Percentiles rank a stretch among this genome's conserved stretches.
phyloP scores from a whole-genome alignment of 257 asterid species.

The Pogostemon cablin region DNA sequence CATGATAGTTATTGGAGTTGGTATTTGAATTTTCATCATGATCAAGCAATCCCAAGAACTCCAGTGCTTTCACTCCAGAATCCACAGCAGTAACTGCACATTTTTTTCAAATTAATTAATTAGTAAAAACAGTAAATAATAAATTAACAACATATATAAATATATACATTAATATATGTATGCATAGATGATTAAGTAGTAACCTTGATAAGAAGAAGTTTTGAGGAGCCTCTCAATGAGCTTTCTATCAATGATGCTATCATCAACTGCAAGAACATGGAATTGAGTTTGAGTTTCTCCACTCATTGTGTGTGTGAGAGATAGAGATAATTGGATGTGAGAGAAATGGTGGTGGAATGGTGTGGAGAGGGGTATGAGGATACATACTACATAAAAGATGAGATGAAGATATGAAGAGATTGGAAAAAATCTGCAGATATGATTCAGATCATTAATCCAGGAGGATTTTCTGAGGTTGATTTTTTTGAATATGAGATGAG shows the following conservation, averaged over 20 bases:
- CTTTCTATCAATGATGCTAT: slow-evolving; percentile 54
- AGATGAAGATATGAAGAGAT: slow-evolving; percentile 44
- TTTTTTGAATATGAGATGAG: slow-evolving; percentile 38
- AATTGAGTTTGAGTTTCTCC: slow-evolving; percentile 26
- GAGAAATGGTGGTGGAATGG: neutral
- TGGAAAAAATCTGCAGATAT: slow-evolving; percentile 38
- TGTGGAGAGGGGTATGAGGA: slow-evolving; percentile 23
- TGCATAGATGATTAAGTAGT: neutral
- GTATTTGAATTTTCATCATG: slow-evolving; percentile 18
- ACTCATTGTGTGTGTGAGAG: neutral
- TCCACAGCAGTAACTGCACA: slow-evolving; percentile 63
- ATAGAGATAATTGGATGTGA: neutral
- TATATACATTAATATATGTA: neutral
- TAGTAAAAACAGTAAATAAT: neutral
- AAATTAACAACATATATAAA: neutral
- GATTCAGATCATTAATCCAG: slow-evolving; percentile 39
- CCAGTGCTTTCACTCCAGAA: slow-evolving; percentile 61
- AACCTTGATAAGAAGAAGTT: slow-evolving; percentile 58
- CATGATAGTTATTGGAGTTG: neutral
- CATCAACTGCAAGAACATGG: slow-evolving; percentile 65
- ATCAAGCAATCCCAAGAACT: slow-evolving; percentile 51
- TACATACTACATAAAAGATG: neutral
- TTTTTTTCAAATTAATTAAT: neutral
- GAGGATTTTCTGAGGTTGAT: slow-evolving; percentile 32
- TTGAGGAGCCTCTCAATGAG: slow-evolving; percentile 56